Base-by-base conservation (phyloP, 495 filamentous ascomycete genomes). In the Articulospora tetracladia region DNA sequence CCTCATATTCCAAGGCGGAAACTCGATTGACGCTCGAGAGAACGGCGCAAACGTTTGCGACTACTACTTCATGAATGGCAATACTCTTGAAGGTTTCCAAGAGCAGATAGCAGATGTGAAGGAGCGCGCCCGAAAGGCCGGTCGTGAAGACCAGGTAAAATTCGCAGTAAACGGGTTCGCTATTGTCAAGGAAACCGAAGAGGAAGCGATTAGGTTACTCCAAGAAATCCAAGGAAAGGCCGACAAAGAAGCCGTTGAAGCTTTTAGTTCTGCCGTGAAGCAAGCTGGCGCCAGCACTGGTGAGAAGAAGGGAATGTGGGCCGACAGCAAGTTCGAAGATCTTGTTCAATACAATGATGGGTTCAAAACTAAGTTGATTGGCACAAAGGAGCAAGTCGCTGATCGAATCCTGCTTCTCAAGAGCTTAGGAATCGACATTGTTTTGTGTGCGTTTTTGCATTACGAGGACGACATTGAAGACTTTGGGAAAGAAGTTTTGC, bases 21-120 rank as follows among this genome's bases (percentile, higher is more conserved):
- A 79, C 63, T 73, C 70, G 26, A 67, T 76, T 30, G 75, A 79
- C 53, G 77, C 77, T 1, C 65, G 73, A 17, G 67, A 76, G 51
- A 78, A 78, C 55, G 75, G 70, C 8, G 73, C 74, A 11, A 56
- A 67, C n/a, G 76, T 72, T 3, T 68, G 64, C 8, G 76, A 78
- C 53, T 79, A 71, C 67, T 80, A 80, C 65, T 80, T 79, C 58
- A 79, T 79, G 75, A 80, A 78, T 59, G 76, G 77, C 24, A 79
- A 79, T 58, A 76, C 76, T 17, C 70, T 79, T 12, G 76, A 77
- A 59, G 76, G 76, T 2, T 77, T 80, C 67, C 70, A 74, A 52
- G 62, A 59, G 17, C 76, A 80, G 67, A 79, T 79, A 53, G 60
- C 62, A 13, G 76, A 78, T 60, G 76, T 80, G 10, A 70, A 70